These are phyloP conservation scores for Posidonia oceanica DNA, from an alignment of 116 monocot genomes.

Conservation along the genomic window DNA sequence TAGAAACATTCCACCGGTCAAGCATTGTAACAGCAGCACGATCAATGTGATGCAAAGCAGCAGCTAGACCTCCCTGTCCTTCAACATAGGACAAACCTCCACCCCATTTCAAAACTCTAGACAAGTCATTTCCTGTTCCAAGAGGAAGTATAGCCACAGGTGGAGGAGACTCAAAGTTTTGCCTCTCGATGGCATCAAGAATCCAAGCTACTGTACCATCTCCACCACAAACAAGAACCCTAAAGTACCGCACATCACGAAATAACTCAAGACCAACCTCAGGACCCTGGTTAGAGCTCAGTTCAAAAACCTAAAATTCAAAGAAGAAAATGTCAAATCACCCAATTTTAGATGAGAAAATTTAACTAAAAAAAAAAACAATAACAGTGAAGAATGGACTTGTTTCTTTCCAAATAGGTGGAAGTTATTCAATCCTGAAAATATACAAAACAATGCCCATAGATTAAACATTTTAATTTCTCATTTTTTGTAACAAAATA, in stretches of 20 bases:
- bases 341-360: neutral
- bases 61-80: conserved; percentile 48
- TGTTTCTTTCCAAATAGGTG: too few species aligned
- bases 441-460: too few species aligned
- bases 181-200: conserved; percentile 79
- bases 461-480: too few species aligned
- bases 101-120: conserved; percentile 75
- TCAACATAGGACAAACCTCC: conserved; percentile 68
- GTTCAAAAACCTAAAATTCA: conserved; percentile 54
- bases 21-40: conserved; percentile 78
- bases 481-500: too few species aligned
- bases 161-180: conserved; percentile 86
- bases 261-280: conserved; percentile 75
- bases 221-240: conserved; percentile 90
- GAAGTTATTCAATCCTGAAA: too few species aligned
- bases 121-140: conserved; percentile 90
- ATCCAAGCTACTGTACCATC: conserved; percentile 95
- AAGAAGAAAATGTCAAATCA: neutral
- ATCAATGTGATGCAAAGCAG: conserved; percentile 56
- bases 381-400: too few species aligned
- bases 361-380: neutral
- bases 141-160: conserved; percentile 86
- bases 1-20: conserved; percentile 75
- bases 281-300: conserved; percentile 67
- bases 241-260: conserved; percentile 47